Evolutionary conservation across 2,329 filamentous ascomycete genomes (phyloP), one percentile per base, ranked within the genome.

Genomic region (Colletotrichum sp.): DNA sequence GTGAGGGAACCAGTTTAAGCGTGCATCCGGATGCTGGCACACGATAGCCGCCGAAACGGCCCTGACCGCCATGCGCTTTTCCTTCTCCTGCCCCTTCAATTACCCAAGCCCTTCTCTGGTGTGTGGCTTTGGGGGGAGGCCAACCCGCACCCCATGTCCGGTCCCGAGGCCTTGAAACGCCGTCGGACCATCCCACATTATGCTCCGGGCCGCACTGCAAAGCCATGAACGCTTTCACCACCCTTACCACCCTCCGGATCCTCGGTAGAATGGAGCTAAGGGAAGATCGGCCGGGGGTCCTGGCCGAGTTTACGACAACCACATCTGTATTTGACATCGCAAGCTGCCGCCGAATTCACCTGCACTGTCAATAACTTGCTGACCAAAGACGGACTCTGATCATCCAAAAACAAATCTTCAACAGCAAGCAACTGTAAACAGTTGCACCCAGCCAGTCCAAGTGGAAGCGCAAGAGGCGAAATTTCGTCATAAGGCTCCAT

Each of bases 131-230:
- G n/a, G 56, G 56, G 56, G 32, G n/a, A 18, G 61, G 24, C 69
- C 13, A 36, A 30, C 34, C 60, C 69, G 38, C 24, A 36, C 32
- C 69, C 69, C 69, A 72, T 75, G 62, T 64, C 32, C 62, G 32
- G 32, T 43, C 55, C 58, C 58, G 64, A 28, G 24, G 62, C 73
- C 62, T 65, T 67, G 73, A 75, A 75, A 75, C 70, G 61, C 64
- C 38, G 48, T 67, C 64, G 64, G 73, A 67, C 73, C 73, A 64
- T 72, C 26, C 26, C 62, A 61, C 61, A 56, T 56, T 38, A 73
- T 68, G 73, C 73, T 64, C 62, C 62, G 73, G 69, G 69, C 62
- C 64, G 69, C 38, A 60, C 52, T 34, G 43, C 43, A 67, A 62
- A 67, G 62, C 55, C 62, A 68, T n/a, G 73, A 67, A 67, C 38